Evolutionary conservation across 495 filamentous ascomycete species (phyloP), one percentile per base, ranked within the genome.

Genomic region (Echria macrotheca): DNA sequence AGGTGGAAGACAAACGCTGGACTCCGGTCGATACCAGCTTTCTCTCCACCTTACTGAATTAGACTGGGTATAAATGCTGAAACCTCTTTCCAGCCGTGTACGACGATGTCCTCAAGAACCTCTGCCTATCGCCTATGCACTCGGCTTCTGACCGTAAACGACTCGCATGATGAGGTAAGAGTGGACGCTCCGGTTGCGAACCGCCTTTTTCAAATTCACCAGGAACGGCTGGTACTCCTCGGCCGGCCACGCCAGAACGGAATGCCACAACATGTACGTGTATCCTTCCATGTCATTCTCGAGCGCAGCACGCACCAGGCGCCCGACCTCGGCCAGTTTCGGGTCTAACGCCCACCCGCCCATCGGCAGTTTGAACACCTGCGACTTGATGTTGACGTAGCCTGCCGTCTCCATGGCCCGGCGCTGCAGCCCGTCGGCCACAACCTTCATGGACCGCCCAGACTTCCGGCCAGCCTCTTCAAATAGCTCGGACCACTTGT

Each of bases 371-470:
- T 51, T 49, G 22, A 9, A 39, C 36, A 25, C 39, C 35, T 11
- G 10, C 18, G 5, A 77, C 59, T 25, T 77, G 67, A 1, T 62
- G n/a, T n/a, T n/a, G n/a, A n/a, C 55, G 52, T 76, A 78, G 6
- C 72, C 70, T 4, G 69, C 75, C 17, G 65, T 47, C 29, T 70
- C 68, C 52, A 76, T 63, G n/a, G 58, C 7, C 52, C 53, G 29
- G 57, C 59, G 19, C 64, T 58, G 5, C 55, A 48, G 18, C 66
- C 61, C 26, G 57, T 59, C 25, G 64, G 59, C 40, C 5, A 32
- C 17, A 17, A 49, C 33, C 8, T 18, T 31, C n/a, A 55, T 50
- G 17, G 52, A 35, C n/a, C 38, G 37, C 17, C 52, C 52, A 11
- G 29, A 38, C 52, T 45, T 55, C 26, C 45, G 33, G 9, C 52